Evolutionary conservation across 257 asterid species (phyloP), one percentile per base, ranked within the genome.

Genomic region (Solanum corneliomulleri): DNA sequence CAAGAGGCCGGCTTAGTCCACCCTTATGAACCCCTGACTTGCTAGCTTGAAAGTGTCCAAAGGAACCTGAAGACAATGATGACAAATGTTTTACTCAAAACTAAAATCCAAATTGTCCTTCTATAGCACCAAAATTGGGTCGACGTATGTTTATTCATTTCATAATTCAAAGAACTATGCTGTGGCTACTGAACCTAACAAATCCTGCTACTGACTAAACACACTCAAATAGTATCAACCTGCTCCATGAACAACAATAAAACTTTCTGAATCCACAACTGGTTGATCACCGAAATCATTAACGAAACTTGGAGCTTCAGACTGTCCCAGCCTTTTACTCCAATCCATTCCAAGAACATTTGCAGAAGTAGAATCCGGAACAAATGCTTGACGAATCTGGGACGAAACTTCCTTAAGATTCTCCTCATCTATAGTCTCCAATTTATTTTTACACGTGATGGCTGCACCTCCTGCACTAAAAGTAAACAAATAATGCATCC

Each of bases 41-140:
- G 91, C 99, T 95, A 60, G 99, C 99, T 92, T 97, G 99, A 80
- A 95, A 95, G 91, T 97, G 99, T 81, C 99, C 99, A 92, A 95
- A 95, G 76, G 99, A 97, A 88, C 99, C 99, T 95, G 94, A 86
- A 87, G 70, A 66, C 68, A 47, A 23, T 45, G 27, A 44, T 14
- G 18, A 23, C 25, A 86, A 86, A 42, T 9, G 35, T 45, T 60
- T 66, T 15, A 84, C 2, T n/a, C 4, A 1, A n/a, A 33, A 82
- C 27, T 60, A 29, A 78, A 41, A 33, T 25, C 44, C 23, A 45
- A 62, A 21, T 5, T 37, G 62, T 45, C 25, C 41, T 81, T 64
- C 41, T 78, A 76, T 37, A 76, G 83, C 2, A 41, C 7, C 21
- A 25, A 74, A 41, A 44, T 15, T 47, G 58, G 66, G 25, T 78